phyloP scores from a whole-genome alignment of 2,329 filamentous ascomycete species.

The Tolypocladium cylindrosporum region DNA sequence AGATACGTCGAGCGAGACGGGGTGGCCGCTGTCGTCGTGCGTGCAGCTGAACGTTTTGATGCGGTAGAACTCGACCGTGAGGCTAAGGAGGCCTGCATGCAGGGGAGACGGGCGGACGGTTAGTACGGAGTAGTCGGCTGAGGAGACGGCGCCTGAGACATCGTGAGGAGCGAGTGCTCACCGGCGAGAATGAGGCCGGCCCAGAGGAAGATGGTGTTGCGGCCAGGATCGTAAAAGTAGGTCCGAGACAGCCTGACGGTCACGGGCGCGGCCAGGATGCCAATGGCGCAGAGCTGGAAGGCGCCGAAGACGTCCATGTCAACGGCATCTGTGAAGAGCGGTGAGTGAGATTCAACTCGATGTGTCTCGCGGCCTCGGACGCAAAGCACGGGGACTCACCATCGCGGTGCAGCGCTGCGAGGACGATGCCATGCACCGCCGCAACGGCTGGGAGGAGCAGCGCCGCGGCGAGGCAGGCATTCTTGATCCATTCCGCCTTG shows the following conservation, averaged over 20 bases:
- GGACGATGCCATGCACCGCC: conserved; percentile 52
- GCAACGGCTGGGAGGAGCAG: conserved; percentile 54
- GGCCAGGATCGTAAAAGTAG: conserved; percentile 53
- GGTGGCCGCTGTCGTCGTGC: conserved; percentile 23
- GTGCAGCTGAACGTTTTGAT: conserved; percentile 32
- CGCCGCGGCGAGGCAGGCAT: conserved; percentile 53
- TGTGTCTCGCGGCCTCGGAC: neutral
- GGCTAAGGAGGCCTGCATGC: conserved; percentile 41
- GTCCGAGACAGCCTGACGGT: conserved; percentile 52
- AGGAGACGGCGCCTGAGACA: neutral
- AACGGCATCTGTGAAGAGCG: conserved; percentile 38
- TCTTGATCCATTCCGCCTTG: conserved; percentile 50
- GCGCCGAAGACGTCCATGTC: conserved; percentile 62
- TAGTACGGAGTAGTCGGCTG: neutral
- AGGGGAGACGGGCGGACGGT: neutral
- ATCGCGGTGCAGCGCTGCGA: conserved; percentile 48
- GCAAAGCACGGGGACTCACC: conserved; percentile 23
- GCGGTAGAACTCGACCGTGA: conserved; percentile 57
- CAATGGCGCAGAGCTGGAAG: conserved; percentile 58
- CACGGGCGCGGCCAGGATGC: conserved; percentile 52
- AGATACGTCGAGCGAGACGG: conserved; percentile 21
- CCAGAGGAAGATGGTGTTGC: conserved; percentile 60
- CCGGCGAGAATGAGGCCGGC: conserved; percentile 50
- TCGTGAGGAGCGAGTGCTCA: conserved; percentile 15
- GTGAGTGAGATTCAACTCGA: neutral